Conservation (phyloP, 1,139 yeast genomes). For the Suhomyces yuchorum region DNA sequence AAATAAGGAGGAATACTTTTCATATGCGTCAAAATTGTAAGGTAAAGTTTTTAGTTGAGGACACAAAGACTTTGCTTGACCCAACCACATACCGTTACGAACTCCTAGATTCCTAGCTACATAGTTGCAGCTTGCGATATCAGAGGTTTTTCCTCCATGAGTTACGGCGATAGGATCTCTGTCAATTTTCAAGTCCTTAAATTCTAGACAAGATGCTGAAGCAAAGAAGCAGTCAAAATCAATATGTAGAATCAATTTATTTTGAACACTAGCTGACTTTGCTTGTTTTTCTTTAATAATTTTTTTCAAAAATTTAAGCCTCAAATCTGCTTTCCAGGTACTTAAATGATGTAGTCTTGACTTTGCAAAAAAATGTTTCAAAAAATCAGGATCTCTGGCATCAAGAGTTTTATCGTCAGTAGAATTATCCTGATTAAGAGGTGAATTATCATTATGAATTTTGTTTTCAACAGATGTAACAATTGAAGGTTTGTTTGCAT, state of each 20-base stretch:
- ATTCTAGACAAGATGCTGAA: conserved; percentile 68
- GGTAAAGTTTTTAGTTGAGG: conserved; percentile 64
- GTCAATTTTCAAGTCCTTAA: conserved; percentile 57
- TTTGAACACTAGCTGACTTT: conserved; percentile 7
- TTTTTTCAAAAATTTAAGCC: conserved; percentile 55
- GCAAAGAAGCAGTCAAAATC: conserved; percentile 97
- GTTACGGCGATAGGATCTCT: conserved; percentile 79
- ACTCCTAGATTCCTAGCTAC: conserved; percentile 76
- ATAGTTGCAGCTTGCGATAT: conserved; percentile 92
- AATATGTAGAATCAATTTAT: conserved; percentile 62
- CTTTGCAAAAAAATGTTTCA: conserved; percentile 69
- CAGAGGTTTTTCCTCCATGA: conserved; percentile 71
- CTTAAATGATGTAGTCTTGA: conserved; percentile 89
- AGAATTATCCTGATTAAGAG: not conserved
- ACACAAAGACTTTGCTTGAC: conserved; percentile 61
- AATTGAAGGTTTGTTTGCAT: not conserved
- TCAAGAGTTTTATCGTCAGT: conserved; percentile 35
- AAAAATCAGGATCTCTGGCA: conserved; percentile 79
- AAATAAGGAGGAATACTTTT: conserved; percentile 50
- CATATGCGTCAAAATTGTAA: conserved; percentile 78
- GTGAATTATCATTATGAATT: no score
- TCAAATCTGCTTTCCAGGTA: conserved; percentile 79
- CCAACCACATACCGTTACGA: conserved; percentile 87
- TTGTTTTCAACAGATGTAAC: not conserved
- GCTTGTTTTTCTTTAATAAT: conserved; percentile 29